A percentile compares a stretch with the other conserved stretches of the same genome.
Evolutionary conservation across 139 green algal species (phyloP).

Genomic region (Axilococcus clingmanii): DNA sequence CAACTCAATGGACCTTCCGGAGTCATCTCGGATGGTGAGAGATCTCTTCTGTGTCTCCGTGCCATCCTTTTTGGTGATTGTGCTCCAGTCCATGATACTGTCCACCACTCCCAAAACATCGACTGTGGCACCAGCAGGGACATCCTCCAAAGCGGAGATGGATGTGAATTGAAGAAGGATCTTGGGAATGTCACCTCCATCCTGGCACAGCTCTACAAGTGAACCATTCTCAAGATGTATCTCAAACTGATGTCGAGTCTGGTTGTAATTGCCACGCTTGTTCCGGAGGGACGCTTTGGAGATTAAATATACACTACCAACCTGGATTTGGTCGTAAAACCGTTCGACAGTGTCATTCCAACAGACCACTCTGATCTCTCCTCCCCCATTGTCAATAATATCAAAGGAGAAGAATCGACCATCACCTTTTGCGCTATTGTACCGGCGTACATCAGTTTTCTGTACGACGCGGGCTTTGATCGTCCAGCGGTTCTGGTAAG

Average conservation of each 20-base stretch:
- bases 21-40: conserved; percentile 68
- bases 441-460: conserved; percentile 62
- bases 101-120: conserved; percentile 90
- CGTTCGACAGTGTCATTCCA: conserved; percentile 42
- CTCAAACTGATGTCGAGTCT: conserved; percentile 80
- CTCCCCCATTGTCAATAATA: conserved; percentile 28
- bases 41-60: conserved; percentile 73
- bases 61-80: conserved; percentile 74
- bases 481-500: conserved; percentile 89
- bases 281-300: conserved; percentile 66
- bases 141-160: conserved; percentile 67
- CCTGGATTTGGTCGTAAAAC: conserved; percentile 31
- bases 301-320: conserved; percentile 70
- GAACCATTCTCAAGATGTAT: conserved; percentile 70
- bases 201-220: conserved; percentile 31
- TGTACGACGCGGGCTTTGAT: conserved; percentile 82
- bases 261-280: conserved; percentile 29
- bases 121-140: conserved; percentile 47
- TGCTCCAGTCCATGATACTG: conserved; percentile 28
- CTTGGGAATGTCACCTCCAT: conserved; percentile 55
- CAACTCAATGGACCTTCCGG: conserved; percentile 65
- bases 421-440: conserved; percentile 64
- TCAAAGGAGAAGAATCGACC: conserved; percentile 94
- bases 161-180: conserved; percentile 66
- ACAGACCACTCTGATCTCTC: conserved; percentile 38